These are phyloP conservation scores for Apiotrichum siamense DNA, from an alignment of 1,284 basidiomycete genomes.

Conservation along the genomic window DNA sequence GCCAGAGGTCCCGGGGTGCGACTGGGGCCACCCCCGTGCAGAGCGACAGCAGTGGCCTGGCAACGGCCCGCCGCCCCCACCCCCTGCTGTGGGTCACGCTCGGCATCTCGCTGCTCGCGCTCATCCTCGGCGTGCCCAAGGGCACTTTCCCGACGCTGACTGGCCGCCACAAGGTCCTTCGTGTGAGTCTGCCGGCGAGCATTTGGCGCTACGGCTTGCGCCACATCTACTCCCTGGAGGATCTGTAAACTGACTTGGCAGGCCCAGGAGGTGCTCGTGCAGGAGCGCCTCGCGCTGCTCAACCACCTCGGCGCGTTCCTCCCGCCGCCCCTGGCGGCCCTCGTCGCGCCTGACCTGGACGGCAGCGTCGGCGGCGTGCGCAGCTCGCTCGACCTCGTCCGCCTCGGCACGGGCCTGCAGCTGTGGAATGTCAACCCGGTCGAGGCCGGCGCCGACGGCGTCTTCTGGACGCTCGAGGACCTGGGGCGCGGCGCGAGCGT, in stretches of 20 bases:
- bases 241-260: slow-evolving; percentile 10
- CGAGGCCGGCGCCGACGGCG: background rate
- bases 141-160: slow-evolving; percentile 39
- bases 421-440: slow-evolving; percentile 21
- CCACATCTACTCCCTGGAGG: no score
- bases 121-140: slow-evolving; percentile 41
- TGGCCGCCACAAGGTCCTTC: slow-evolving; percentile 35
- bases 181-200: no score
- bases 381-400: slow-evolving; percentile 20
- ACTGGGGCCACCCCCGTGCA: no score
- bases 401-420: slow-evolving; percentile 18
- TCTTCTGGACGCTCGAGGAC: slow-evolving; percentile 40
- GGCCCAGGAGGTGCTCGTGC: slow-evolving; percentile 33
- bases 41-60: background rate
- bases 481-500: slow-evolving; percentile 35
- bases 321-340: slow-evolving; percentile 34
- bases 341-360: slow-evolving; percentile 19
- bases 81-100: slow-evolving; percentile 41
- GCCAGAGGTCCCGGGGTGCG: no score
- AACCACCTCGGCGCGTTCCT: slow-evolving; percentile 36
- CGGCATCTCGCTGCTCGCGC: slow-evolving; percentile 26
- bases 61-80: slow-evolving; percentile 21
- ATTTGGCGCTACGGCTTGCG: background rate
- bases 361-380: slow-evolving; percentile 7
- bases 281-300: slow-evolving; percentile 32